Conservation (phyloP, 2,329 filamentous ascomycete species). For the Sphaerulina populicola region DNA sequence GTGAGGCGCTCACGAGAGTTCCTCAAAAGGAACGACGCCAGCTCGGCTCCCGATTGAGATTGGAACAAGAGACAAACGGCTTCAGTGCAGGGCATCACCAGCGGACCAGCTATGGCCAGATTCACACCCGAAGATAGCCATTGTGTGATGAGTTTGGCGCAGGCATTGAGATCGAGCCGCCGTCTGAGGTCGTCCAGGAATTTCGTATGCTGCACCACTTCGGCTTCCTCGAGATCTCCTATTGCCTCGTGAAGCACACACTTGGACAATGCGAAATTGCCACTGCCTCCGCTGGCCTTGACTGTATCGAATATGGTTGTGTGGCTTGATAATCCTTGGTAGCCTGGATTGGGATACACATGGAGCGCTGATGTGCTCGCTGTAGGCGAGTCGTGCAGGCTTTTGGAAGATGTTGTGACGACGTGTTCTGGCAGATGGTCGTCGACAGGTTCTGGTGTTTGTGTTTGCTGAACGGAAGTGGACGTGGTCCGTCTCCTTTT, state of each 20-base stretch:
- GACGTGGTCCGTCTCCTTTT: constrained; percentile 17
- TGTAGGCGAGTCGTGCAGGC: constrained; percentile 9
- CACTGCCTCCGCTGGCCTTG: constrained; percentile 14
- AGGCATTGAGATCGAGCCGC: constrained; percentile 12
- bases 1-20: constrained; percentile 8
- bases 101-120: constrained; percentile 24
- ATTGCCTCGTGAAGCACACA: constrained; percentile 2
- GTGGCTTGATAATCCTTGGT: constrained; percentile 30
- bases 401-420: background rate
- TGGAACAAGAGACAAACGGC: constrained; percentile 16
- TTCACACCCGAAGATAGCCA: constrained; percentile 27
- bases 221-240: constrained; percentile 14
- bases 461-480: background rate
- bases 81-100: constrained; percentile 22
- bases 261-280: background rate
- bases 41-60: constrained; percentile 1
- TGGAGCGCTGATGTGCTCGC: constrained; percentile 10
- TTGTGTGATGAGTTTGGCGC: constrained; percentile 19
- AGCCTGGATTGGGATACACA: constrained; percentile 32
- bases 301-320: constrained; percentile 31
- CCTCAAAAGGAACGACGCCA: constrained; percentile 2
- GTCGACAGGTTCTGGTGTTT: background rate
- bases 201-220: constrained; percentile 18
- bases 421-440: background rate
- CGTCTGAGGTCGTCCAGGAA: constrained; percentile 17